These are phyloP conservation scores for Globisporangium emineosum DNA, from an alignment of 352 stramenopile genomes.

Conservation along the genomic window DNA sequence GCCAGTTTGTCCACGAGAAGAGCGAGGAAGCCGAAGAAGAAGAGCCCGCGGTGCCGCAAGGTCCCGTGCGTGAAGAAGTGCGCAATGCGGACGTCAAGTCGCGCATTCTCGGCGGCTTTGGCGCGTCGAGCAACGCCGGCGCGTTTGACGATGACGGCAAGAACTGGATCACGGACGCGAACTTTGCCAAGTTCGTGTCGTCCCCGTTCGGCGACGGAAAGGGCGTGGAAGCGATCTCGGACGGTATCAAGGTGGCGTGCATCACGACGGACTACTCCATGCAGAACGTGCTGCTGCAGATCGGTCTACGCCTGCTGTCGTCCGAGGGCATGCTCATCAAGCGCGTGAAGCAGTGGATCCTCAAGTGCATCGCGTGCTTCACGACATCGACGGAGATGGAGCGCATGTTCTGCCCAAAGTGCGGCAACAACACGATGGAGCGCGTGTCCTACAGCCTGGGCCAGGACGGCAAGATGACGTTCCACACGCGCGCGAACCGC, in stretches of 20 bases:
- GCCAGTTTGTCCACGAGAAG: conserved; percentile 68
- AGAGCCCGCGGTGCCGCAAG: conserved; percentile 20
- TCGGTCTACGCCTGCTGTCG: conserved; percentile 76
- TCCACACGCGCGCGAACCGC: conserved; percentile 80
- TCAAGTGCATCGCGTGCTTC: conserved; percentile 97
- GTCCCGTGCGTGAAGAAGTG: conserved; percentile 49
- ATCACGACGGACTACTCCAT: conserved; percentile 90
- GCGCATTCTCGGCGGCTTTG: conserved; percentile 82
- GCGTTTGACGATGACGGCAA: conserved; percentile 82
- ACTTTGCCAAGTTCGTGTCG: conserved; percentile 52
- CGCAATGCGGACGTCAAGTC: conserved; percentile 83
- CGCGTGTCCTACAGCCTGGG: conserved; percentile 94
- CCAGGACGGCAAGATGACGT: conserved; percentile 87
- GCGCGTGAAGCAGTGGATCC: conserved; percentile 94
- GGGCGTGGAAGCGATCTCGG: conserved; percentile 52
- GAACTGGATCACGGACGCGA: conserved; percentile 81
- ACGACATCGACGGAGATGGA: conserved; percentile 92
- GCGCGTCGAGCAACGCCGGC: conserved; percentile 71
- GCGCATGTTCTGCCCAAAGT: conserved; percentile 96
- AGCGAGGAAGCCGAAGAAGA: conserved; percentile 22
- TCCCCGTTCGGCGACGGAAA: conserved; percentile 80
- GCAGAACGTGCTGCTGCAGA: conserved; percentile 90
- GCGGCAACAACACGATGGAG: conserved; percentile 94
- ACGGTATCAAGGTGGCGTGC: conserved; percentile 59
- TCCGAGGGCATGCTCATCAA: conserved; percentile 85